Percentiles rank a stretch among this genome's conserved stretches.
phyloP scores from a whole-genome alignment of 1,284 basidiomycete species.

The Rhodotorula sp. region DNA sequence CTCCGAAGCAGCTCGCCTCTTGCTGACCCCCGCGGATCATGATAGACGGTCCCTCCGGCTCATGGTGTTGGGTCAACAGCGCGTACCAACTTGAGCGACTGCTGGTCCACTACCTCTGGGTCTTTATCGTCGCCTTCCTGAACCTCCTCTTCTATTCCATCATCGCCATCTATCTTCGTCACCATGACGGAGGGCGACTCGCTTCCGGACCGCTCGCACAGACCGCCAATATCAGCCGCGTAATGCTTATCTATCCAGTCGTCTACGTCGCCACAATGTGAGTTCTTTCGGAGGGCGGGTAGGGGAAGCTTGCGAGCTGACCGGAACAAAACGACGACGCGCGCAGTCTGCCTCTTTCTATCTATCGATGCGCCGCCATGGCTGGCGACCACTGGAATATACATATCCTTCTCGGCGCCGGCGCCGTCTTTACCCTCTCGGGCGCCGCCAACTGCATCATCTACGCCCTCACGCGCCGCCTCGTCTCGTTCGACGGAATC shows the following conservation, averaged over 20 bases:
- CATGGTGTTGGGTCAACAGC: constrained; percentile 28
- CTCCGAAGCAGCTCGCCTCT: too few relatives aligned
- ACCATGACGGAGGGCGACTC: neutral
- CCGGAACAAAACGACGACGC: neutral
- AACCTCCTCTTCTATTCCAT: constrained; percentile 17
- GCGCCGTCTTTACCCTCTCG: constrained; percentile 23
- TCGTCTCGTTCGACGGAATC: constrained; percentile 20
- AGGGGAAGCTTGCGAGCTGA: too few relatives aligned
- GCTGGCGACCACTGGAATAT: constrained; percentile 4
- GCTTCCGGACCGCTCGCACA: neutral
- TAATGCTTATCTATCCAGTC: constrained; percentile 21
- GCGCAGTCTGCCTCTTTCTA: constrained; percentile 16
- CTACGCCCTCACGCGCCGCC: constrained; percentile 26
- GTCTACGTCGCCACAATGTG: constrained; percentile 28
- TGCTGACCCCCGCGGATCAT: neutral
- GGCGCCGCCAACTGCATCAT: constrained; percentile 21
- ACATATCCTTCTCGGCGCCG: constrained; percentile 16
- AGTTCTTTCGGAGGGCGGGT: neutral
- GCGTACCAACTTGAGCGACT: constrained; percentile 9
- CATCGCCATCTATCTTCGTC: constrained; percentile 14
- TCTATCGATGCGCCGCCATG: constrained; percentile 23
- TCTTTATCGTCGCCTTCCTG: constrained; percentile 22
- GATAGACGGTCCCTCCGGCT: constrained; percentile 17
- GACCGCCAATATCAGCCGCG: constrained; percentile 1
- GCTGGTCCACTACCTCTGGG: constrained; percentile 19